Conservation (phyloP, 495 filamentous ascomycete genomes). For the Penicillium flavigenum region DNA sequence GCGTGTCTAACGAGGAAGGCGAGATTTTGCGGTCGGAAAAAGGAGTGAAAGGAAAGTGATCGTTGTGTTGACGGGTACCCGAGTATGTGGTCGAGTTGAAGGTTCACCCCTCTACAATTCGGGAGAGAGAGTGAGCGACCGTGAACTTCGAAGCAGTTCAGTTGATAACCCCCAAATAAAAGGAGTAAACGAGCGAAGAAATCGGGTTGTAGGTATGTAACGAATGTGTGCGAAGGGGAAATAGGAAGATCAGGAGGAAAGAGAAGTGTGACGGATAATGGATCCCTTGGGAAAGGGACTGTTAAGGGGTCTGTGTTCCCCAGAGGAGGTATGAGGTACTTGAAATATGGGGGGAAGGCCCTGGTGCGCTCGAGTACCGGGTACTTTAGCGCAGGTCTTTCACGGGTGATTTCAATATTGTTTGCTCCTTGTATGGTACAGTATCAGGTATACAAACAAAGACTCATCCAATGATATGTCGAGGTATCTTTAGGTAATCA, state of each 20-base stretch:
- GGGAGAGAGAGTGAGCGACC: conserved; percentile 6
- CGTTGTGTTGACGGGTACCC: conserved; percentile 6
- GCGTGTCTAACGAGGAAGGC: not conserved
- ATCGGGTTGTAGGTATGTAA: conserved; percentile 1
- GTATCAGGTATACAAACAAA: not conserved
- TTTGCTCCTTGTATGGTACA: conserved; percentile 11
- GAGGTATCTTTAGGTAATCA: conserved; percentile 20
- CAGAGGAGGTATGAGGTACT: conserved; percentile 15
- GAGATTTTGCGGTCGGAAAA: not conserved
- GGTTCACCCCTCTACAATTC: conserved; percentile 7
- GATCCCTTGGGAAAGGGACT: conserved; percentile 19
- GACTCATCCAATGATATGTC: conserved; percentile 6
- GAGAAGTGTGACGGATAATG: conserved; percentile 13
- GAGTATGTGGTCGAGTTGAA: conserved; percentile 1
- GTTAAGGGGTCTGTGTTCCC: conserved; percentile 20
- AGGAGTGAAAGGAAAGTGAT: conserved; percentile 6
- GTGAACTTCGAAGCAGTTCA: not conserved
- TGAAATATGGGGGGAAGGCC: not conserved
- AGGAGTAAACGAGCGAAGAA: conserved; percentile 10
- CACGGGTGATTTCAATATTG: not conserved
- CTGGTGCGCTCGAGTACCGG: conserved; percentile 4
- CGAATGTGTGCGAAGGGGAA: conserved; percentile 11
- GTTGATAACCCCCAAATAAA: not conserved
- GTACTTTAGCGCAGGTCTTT: conserved; percentile 3
- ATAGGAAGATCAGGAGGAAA: conserved; percentile 10